These are phyloP conservation scores for Torulaspora franciscae DNA, from an alignment of 805 yeast species.

Conservation along the genomic window DNA sequence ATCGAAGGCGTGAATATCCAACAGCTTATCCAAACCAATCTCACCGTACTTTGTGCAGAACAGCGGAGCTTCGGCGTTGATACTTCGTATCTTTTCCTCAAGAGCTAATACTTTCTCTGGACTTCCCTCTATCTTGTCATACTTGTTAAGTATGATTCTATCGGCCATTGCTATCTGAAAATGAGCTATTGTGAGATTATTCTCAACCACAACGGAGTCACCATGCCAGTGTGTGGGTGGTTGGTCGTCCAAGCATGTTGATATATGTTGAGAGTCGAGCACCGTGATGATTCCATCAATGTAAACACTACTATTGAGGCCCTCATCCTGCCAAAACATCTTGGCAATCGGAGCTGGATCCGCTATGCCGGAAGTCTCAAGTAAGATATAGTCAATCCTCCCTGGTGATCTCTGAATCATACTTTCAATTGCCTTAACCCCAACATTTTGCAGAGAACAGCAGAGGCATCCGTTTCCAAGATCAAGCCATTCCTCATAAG, in stretches of 20 bases:
- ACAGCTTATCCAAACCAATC: slow-evolving; percentile 54
- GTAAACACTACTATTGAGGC: slow-evolving; percentile 73
- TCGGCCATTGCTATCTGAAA: slow-evolving; percentile 90
- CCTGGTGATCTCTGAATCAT: slow-evolving; percentile 66
- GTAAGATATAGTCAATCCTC: slow-evolving; percentile 79
- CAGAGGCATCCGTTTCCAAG: slow-evolving; percentile 95
- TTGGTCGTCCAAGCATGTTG: slow-evolving; percentile 59
- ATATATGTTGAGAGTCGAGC: slow-evolving; percentile 66
- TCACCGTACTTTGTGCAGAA: slow-evolving; percentile 70
- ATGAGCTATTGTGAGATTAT: slow-evolving; percentile 70
- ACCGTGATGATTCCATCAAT: slow-evolving; percentile 92
- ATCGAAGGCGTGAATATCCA: slow-evolving; percentile 79
- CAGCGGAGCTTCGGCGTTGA: slow-evolving; percentile 68
- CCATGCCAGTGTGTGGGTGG: slow-evolving; percentile 59
- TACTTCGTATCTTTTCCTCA: slow-evolving; percentile 36
- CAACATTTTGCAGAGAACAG: slow-evolving; percentile 92
- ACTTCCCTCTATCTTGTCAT: slow-evolving; percentile 46
- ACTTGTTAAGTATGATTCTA: slow-evolving; percentile 70
- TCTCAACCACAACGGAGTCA: slow-evolving; percentile 37
- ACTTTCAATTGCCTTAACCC: slow-evolving; percentile 90
- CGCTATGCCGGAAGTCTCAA: slow-evolving; percentile 95
- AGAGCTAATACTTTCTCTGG: slow-evolving; percentile 33
- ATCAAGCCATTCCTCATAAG: slow-evolving; percentile 91
- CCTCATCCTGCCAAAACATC: slow-evolving; percentile 97
- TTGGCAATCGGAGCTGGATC: slow-evolving; percentile 96